Evolutionary conservation across 306 rosid species (phyloP).

Genomic region (Cucumis hystrix): DNA sequence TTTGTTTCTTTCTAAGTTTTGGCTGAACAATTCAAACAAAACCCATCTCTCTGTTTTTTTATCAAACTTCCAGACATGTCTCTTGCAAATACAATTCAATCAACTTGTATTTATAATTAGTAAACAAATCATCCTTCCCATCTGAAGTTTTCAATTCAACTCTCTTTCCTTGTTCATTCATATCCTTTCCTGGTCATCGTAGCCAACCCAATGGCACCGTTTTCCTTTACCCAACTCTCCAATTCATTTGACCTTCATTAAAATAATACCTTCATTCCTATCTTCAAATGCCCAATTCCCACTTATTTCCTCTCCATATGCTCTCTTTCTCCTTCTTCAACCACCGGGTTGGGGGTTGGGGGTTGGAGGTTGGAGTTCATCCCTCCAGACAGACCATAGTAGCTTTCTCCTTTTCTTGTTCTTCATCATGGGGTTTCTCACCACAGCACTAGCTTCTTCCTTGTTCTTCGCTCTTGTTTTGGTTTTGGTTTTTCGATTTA

Average conservation of each 20-base stretch:
- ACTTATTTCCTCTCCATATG: background rate
- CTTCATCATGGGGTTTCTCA: conserved; percentile 2
- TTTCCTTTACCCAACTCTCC: background rate
- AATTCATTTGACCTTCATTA: background rate
- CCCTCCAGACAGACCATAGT: background rate
- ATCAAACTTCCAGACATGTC: background rate
- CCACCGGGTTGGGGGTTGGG: background rate
- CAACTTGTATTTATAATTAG: background rate
- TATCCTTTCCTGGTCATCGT: background rate
- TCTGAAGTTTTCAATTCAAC: background rate
- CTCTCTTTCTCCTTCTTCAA: background rate
- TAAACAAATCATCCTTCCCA: background rate
- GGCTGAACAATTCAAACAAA: background rate
- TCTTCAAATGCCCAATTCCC: background rate
- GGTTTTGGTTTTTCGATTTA: conserved; percentile 24
- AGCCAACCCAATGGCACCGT: background rate
- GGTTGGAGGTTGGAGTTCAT: background rate
- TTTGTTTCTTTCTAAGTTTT: no score
- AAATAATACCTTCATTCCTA: background rate
- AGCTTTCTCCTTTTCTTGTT: background rate
- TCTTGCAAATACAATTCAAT: background rate
- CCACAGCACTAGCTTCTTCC: conserved; percentile 8
- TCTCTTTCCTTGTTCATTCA: background rate
- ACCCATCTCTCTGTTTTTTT: background rate
- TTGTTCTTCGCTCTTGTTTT: conserved; percentile 8